These are phyloP conservation scores for Pseudogymnoascus sp. DNA, from an alignment of 2,329 filamentous ascomycete species.

Conservation along the genomic window DNA sequence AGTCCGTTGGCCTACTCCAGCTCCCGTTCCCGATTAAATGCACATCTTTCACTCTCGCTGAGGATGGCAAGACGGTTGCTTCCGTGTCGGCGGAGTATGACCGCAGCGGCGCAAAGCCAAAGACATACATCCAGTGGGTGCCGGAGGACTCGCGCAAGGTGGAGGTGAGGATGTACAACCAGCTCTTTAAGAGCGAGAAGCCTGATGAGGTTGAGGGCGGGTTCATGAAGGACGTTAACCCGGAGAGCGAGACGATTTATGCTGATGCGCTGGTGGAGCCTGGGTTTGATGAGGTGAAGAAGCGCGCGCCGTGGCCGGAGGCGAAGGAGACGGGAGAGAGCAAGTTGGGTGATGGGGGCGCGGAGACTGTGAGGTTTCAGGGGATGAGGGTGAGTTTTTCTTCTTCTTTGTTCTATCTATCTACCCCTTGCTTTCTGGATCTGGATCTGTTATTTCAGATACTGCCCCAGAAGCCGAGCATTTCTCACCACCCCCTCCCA, in stretches of 20 bases:
- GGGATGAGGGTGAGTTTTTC: slow-evolving; percentile 67
- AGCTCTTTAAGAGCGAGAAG: slow-evolving; percentile 80
- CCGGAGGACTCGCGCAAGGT: slow-evolving; percentile 60
- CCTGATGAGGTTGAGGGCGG: slow-evolving; percentile 71
- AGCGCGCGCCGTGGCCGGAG: slow-evolving; percentile 73
- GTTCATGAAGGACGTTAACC: slow-evolving; percentile 78
- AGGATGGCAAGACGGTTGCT: slow-evolving; percentile 52
- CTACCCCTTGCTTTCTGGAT: background rate
- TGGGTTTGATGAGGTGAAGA: slow-evolving; percentile 71
- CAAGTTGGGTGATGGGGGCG: slow-evolving; percentile 52
- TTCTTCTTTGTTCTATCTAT: slow-evolving; percentile 14
- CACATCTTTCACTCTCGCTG: slow-evolving; percentile 60
- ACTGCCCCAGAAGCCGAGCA: background rate
- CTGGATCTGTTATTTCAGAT: background rate
- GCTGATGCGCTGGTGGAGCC: slow-evolving; percentile 71
- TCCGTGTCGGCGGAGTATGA: slow-evolving; percentile 62
- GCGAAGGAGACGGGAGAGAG: slow-evolving; percentile 57
- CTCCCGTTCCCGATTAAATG: slow-evolving; percentile 63
- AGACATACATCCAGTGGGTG: slow-evolving; percentile 90
- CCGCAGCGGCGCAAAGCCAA: slow-evolving; percentile 64
- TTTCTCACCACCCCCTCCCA: background rate
- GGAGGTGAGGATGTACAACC: slow-evolving; percentile 72
- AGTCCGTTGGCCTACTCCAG: slow-evolving; percentile 67
- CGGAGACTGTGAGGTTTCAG: slow-evolving; percentile 81
- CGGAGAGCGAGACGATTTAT: slow-evolving; percentile 75